These are phyloP conservation scores for Tricholoma terreum DNA, from an alignment of 768 basidiomycete genomes.

Conservation along the genomic window DNA sequence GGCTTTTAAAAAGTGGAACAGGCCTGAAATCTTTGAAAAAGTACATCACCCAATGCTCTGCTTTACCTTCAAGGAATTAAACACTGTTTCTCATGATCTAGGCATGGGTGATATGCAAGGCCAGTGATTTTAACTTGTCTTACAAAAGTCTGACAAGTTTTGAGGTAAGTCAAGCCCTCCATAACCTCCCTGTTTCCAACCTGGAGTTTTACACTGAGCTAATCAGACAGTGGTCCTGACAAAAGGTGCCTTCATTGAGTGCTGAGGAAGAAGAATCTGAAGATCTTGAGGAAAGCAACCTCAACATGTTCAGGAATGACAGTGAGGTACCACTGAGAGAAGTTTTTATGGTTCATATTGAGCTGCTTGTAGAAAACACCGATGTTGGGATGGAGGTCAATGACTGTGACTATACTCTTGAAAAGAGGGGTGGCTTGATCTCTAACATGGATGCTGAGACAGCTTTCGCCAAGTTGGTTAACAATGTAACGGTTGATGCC, in stretches of 20 bases:
- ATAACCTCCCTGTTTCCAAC: constrained; percentile 1
- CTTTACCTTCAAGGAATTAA: too few relatives aligned
- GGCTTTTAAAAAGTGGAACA: not conserved
- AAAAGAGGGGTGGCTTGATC: not conserved
- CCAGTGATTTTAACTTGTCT: constrained; percentile 6
- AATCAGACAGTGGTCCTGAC: not conserved
- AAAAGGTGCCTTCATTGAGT: not conserved
- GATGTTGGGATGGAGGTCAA: not conserved
- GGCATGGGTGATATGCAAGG: constrained; percentile 9
- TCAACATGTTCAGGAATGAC: constrained; percentile 4
- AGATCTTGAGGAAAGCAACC: not conserved
- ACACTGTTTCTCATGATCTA: not conserved
- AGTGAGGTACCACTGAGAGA: constrained; percentile 4
- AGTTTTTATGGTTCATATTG: not conserved
- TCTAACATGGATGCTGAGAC: not conserved
- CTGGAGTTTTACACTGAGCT: constrained; percentile 8
- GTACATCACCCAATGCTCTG: too few relatives aligned
- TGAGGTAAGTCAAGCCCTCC: not conserved
- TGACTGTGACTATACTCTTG: not conserved
- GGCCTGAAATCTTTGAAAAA: too few relatives aligned
- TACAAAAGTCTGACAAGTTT: constrained; percentile 6
- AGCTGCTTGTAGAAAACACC: not conserved
- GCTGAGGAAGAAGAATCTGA: not conserved
- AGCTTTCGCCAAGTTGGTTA: not conserved
- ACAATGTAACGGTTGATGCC: not conserved